These are phyloP conservation scores for Cyberlindnera maritima DNA, from an alignment of 805 yeast genomes.

Conservation along the genomic window DNA sequence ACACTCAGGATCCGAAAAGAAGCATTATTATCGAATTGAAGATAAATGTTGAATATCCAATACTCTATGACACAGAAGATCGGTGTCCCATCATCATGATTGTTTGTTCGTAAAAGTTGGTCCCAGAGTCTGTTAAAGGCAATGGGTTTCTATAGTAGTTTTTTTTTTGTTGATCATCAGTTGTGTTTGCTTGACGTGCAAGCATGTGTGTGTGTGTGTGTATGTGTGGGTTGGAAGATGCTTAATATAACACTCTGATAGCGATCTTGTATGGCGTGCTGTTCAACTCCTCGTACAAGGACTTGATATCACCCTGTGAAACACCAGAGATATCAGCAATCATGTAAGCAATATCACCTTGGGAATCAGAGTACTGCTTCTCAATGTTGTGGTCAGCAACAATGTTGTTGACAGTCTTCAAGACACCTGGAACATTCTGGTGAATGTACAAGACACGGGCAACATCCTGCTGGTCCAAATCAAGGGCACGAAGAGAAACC, in stretches of 20 bases:
- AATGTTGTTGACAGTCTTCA: slow-evolving; percentile 95
- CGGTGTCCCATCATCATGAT: slow-evolving; percentile 3
- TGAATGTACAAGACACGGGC: slow-evolving; percentile 96
- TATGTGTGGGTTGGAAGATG: neutral
- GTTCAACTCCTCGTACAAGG: slow-evolving; percentile 80
- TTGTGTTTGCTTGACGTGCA: neutral
- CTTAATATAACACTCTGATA: slow-evolving; percentile 82
- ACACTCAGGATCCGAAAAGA: neutral
- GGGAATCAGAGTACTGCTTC: slow-evolving; percentile 96
- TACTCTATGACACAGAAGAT: slow-evolving; percentile 10
- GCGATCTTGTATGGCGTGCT: slow-evolving; percentile 87
- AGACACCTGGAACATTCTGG: slow-evolving; percentile 98
- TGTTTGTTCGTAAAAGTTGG: slow-evolving; percentile 6
- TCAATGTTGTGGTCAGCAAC: slow-evolving; percentile 93
- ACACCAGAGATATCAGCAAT: slow-evolving; percentile 97
- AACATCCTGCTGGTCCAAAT: slow-evolving; percentile 79
- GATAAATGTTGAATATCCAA: slow-evolving; percentile 21
- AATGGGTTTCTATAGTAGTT: neutral
- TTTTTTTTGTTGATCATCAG: neutral
- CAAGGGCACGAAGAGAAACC: slow-evolving; percentile 83
- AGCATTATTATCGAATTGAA: slow-evolving; percentile 13
- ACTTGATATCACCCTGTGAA: slow-evolving; percentile 74
- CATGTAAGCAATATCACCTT: slow-evolving; percentile 93
- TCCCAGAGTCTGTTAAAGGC: slow-evolving; percentile 15
- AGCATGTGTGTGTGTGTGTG: too few species aligned